phyloP scores from a whole-genome alignment of 2,329 filamentous ascomycete genomes.

The Fusarium odoratissimum region DNA sequence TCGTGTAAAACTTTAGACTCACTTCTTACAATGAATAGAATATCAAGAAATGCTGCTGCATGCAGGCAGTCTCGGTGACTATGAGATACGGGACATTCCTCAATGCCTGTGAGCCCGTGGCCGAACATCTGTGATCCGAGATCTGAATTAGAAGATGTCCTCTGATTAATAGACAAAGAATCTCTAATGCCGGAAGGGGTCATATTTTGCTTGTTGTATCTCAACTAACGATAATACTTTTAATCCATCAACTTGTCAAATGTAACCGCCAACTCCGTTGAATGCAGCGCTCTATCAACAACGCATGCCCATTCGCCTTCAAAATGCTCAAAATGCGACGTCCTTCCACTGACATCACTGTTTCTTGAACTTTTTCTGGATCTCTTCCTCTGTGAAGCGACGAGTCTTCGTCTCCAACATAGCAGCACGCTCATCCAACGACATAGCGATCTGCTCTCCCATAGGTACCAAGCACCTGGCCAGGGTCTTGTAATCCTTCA shows the following conservation, averaged over 20 bases:
- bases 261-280: neutral
- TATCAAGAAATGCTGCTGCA: rapidly evolving
- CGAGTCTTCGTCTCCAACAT: slow-evolving; percentile 41
- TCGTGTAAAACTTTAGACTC: neutral
- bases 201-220: neutral
- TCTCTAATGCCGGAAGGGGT: rapidly evolving
- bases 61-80: neutral
- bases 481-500: slow-evolving; percentile 77
- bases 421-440: slow-evolving; percentile 56
- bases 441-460: slow-evolving; percentile 75
- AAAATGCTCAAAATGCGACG: neutral
- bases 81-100: neutral
- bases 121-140: neutral
- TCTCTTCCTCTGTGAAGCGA: slow-evolving; percentile 42
- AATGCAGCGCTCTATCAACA: neutral
- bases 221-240: neutral
- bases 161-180: rapidly evolving
- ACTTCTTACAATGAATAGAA: neutral
- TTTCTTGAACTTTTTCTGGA: slow-evolving; percentile 37
- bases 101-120: neutral
- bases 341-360: neutral
- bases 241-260: neutral
- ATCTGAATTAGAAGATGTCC: neutral
- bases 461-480: slow-evolving; percentile 80
- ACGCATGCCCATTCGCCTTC: too few relatives aligned